Evolutionary conservation across 805 yeast genomes (phyloP).

Genomic region (Candida hungchunana): DNA sequence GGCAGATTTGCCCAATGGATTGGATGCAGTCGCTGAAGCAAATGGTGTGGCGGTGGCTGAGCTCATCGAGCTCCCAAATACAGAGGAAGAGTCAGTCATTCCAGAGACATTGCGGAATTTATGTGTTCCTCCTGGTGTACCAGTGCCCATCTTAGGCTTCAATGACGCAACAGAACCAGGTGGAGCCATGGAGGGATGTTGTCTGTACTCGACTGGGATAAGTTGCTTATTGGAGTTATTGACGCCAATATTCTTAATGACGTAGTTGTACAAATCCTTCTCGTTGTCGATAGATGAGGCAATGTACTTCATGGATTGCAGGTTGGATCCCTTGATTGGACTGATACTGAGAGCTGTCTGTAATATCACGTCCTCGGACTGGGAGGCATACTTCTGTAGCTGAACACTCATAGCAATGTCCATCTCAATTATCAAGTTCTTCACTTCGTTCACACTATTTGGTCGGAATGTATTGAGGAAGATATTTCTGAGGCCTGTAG

Average conservation of each 20-base stretch:
- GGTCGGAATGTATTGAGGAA: constrained; percentile 76
- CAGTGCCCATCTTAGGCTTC: constrained; percentile 8
- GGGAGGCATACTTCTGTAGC: constrained; percentile 82
- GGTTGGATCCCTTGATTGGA: constrained; percentile 56
- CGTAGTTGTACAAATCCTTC: constrained; percentile 68
- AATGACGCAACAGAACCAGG: constrained; percentile 18
- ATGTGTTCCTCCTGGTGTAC: constrained; percentile 4
- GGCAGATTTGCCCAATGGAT: neutral
- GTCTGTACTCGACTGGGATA: constrained; percentile 65
- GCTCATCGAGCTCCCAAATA: constrained; percentile 27
- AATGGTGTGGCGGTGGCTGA: constrained; percentile 6
- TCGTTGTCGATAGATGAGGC: constrained; percentile 82
- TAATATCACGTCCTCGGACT: constrained; percentile 77
- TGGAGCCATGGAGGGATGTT: constrained; percentile 57
- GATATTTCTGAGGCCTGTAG: constrained; percentile 70
- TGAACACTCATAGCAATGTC: constrained; percentile 89
- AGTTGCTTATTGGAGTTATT: constrained; percentile 38
- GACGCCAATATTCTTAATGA: constrained; percentile 41
- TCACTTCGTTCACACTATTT: constrained; percentile 61
- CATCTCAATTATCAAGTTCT: constrained; percentile 75
- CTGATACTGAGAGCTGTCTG: constrained; percentile 80
- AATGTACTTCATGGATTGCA: constrained; percentile 66
- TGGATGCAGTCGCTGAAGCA: constrained; percentile 2
- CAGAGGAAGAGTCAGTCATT: constrained; percentile 22
- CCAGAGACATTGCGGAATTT: constrained; percentile 11